Conservation (phyloP, 768 basidiomycete genomes). For the Amanita subjunquillea region DNA sequence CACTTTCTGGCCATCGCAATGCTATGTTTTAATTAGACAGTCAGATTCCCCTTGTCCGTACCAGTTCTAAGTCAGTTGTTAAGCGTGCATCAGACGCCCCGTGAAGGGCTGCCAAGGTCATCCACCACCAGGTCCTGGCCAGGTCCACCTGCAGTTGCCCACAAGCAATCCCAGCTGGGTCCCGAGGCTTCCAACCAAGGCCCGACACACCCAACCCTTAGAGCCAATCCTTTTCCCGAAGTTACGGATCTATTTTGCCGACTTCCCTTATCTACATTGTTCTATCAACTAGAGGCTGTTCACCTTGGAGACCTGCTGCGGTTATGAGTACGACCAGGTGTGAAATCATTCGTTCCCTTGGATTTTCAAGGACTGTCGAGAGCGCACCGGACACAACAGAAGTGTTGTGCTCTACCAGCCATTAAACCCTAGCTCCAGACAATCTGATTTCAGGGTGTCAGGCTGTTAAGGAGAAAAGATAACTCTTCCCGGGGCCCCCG, state of each 20-base stretch:
- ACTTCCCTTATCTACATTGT: constrained; percentile 77
- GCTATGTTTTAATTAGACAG: constrained; percentile 67
- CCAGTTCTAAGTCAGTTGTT: constrained; percentile 49
- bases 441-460: constrained; percentile 67
- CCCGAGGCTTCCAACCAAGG: no score
- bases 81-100: constrained; percentile 50
- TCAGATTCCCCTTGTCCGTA: constrained; percentile 66
- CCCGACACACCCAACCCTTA: no score
- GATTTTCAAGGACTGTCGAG: constrained; percentile 67
- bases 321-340: constrained; percentile 70
- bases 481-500: constrained; percentile 69
- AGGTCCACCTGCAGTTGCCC: no score
- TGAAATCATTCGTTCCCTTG: constrained; percentile 66
- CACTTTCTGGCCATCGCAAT: constrained; percentile 69
- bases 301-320: constrained; percentile 76
- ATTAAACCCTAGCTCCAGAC: constrained; percentile 66
- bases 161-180: no score
- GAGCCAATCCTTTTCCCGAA: no score
- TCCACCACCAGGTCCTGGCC: no score
- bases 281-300: constrained; percentile 75
- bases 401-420: constrained; percentile 61
- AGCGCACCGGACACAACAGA: constrained; percentile 62
- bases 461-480: constrained; percentile 70
- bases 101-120: no score
- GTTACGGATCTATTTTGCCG: constrained; percentile 23